A percentile compares a stretch with the other conserved stretches of the same genome.
phyloP scores from a whole-genome alignment of 1,139 yeast species.

The Saccharomyces pastorianus region DNA sequence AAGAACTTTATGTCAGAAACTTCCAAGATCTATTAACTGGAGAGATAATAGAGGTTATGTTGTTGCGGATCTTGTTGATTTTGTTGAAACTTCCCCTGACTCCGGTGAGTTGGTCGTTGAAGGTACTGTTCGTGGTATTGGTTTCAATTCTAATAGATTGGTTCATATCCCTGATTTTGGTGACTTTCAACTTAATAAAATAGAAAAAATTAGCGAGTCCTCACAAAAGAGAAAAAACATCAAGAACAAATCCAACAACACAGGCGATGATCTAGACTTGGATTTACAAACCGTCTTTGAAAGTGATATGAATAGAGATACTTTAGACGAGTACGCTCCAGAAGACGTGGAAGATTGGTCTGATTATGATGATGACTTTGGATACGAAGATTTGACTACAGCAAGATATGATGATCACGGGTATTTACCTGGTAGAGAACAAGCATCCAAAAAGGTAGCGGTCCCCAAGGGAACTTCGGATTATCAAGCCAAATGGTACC shows the following conservation, averaged over 20 bases:
- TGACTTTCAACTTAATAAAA: slow-evolving; percentile 68
- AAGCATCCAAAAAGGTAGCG: slow-evolving; percentile 34
- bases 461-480: slow-evolving; percentile 88
- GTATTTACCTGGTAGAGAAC: slow-evolving; percentile 43
- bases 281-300: slow-evolving; percentile 23
- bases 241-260: slow-evolving; percentile 7
- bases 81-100: slow-evolving; percentile 33
- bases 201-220: slow-evolving; percentile 42
- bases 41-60: slow-evolving; percentile 85
- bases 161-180: slow-evolving; percentile 87
- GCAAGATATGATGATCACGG: slow-evolving; percentile 67
- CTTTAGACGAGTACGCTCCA: slow-evolving; percentile 60
- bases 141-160: slow-evolving; percentile 67
- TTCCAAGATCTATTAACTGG: slow-evolving; percentile 83
- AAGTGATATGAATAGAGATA: slow-evolving; percentile 54
- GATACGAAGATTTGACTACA: slow-evolving; percentile 41
- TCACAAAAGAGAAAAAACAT: slow-evolving; percentile 14
- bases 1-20: slow-evolving; percentile 72
- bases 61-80: slow-evolving; percentile 58
- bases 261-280: slow-evolving; percentile 9
- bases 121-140: slow-evolving; percentile 83
- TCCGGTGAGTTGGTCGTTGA: slow-evolving; percentile 47
- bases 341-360: slow-evolving; percentile 44
- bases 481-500: slow-evolving; percentile 88
- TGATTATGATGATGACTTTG: slow-evolving; percentile 38